A percentile compares a stretch with the other conserved stretches of the same genome.
phyloP scores from a whole-genome alignment of 2,329 filamentous ascomycete species.

The Cordyceps pruinosa region DNA sequence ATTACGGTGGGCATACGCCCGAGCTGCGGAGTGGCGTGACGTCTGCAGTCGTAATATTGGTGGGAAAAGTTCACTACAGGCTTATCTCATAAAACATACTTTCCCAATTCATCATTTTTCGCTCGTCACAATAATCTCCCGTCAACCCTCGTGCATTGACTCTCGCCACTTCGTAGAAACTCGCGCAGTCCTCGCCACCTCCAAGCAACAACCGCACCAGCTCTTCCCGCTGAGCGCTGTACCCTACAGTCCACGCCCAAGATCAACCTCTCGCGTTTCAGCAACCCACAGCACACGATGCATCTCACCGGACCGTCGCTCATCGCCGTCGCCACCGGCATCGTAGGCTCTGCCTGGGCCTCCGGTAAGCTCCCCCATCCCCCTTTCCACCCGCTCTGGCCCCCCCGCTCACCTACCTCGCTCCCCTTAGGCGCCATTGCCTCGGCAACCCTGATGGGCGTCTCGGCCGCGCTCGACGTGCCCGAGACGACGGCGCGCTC shows the following conservation, averaged over 20 bases:
- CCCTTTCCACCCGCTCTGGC: neutral
- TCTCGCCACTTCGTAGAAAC: neutral
- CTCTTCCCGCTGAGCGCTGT: neutral
- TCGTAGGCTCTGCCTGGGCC: conserved; percentile 31
- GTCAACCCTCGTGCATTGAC: neutral
- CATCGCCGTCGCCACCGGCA: conserved; percentile 30
- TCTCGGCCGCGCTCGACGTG: conserved; percentile 25
- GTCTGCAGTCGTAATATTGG: neutral
- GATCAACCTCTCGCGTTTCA: neutral
- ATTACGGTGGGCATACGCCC: neutral
- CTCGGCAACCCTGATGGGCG: conserved; percentile 28
- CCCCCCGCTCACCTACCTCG: neutral
- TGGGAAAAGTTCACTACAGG: neutral
- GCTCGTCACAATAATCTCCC: neutral
- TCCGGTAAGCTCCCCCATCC: conserved; percentile 23
- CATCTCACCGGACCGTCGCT: conserved; percentile 23
- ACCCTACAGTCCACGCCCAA: neutral
- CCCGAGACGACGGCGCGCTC: conserved; percentile 25
- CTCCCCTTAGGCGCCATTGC: conserved; percentile 27
- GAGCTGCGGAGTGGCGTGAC: neutral
- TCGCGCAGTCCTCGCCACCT: neutral
- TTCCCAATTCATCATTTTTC: neutral
- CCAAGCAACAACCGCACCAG: neutral
- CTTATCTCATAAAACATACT: neutral
- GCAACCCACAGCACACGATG: neutral